phyloP scores from a whole-genome alignment of 805 yeast species.

The Cyberlindnera mycetangii region DNA sequence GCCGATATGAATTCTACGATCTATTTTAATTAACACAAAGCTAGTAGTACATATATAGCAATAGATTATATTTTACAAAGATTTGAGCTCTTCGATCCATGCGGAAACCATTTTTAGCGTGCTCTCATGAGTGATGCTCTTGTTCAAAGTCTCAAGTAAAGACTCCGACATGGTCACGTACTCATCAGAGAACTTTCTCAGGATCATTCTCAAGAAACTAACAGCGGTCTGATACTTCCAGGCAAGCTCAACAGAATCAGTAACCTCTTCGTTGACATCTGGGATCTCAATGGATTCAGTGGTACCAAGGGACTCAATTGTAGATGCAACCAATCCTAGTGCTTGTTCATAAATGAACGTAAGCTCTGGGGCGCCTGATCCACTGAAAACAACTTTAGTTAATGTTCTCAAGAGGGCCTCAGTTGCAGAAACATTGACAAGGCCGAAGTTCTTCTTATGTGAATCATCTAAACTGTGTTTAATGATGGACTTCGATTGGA shows the following conservation, averaged over 20 bases:
- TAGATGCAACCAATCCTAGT: slow-evolving; percentile 22
- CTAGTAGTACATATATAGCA: background rate
- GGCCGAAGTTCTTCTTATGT: slow-evolving; percentile 32
- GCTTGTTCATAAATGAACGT: slow-evolving; percentile 30
- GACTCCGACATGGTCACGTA: slow-evolving; percentile 31
- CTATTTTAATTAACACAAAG: background rate
- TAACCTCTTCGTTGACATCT: slow-evolving; percentile 27
- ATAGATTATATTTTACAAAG: slow-evolving; percentile 6
- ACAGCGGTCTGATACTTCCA: slow-evolving; percentile 42
- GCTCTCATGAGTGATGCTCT: slow-evolving; percentile 31
- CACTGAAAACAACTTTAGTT: slow-evolving; percentile 24
- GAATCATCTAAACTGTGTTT: slow-evolving; percentile 39
- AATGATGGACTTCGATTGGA: slow-evolving; percentile 41
- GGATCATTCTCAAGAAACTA: slow-evolving; percentile 36
- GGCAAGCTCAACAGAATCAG: slow-evolving; percentile 33
- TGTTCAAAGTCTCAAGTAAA: slow-evolving; percentile 34
- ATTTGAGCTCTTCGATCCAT: slow-evolving; percentile 34
- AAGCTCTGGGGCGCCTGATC: slow-evolving; percentile 26
- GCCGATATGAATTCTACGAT: background rate
- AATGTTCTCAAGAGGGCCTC: slow-evolving; percentile 41
- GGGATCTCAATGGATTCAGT: slow-evolving; percentile 27
- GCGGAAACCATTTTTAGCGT: slow-evolving; percentile 28
- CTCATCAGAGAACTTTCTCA: slow-evolving; percentile 45
- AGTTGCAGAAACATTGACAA: slow-evolving; percentile 43
- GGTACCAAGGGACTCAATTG: slow-evolving; percentile 21